Base-by-base conservation (phyloP, 164 flowering plant genomes). In the Taxillus chinensis region DNA sequence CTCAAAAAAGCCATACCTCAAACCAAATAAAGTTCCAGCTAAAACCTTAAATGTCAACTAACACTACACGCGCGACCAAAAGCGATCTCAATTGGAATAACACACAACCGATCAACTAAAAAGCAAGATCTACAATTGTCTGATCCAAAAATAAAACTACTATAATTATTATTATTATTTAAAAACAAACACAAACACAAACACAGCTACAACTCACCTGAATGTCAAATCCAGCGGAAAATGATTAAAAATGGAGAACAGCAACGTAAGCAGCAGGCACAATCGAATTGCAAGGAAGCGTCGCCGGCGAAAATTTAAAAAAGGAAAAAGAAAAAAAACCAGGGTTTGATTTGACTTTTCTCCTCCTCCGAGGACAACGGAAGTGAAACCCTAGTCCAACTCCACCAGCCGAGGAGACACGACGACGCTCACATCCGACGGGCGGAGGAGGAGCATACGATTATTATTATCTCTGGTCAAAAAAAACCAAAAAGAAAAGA, bases 331-430 rank as follows among this genome's bases (percentile, higher is more conserved):
- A 2, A 39, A 12, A 15, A 54, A 13, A 17, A 54, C 57, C 37
- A 3, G 57, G 57, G 39, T 0, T 9, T 43, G 7, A 49, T 12
- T 17, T 12, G 10, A 5, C 57, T 12, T 7, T 7, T 54, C 37
- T 37, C 11, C 39, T 27, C 27, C 4, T 7, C 9, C 4, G 27
- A 52, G 16, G 55, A 52, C 5, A 13, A 16, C 4, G 16, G 17
- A 9, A 39, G 9, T 17, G 57, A 54, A 54, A 54, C 57, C 57
- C 57, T 54, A 27, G 57, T 54, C 39, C 57, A 54, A 11, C 55
- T 39, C 7, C 16, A 11, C 39, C 4, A 27, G 3, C 3, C 16
- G 5, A 8, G 6, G 11, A 4, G 13, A 48, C 54, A 6, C 5
- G 5, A 4, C 17, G 5, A 51, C 10, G 52, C 13, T 1, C 14